phyloP scores from a whole-genome alignment of 129 eudicot genomes.

The Flaveria bidentis region DNA sequence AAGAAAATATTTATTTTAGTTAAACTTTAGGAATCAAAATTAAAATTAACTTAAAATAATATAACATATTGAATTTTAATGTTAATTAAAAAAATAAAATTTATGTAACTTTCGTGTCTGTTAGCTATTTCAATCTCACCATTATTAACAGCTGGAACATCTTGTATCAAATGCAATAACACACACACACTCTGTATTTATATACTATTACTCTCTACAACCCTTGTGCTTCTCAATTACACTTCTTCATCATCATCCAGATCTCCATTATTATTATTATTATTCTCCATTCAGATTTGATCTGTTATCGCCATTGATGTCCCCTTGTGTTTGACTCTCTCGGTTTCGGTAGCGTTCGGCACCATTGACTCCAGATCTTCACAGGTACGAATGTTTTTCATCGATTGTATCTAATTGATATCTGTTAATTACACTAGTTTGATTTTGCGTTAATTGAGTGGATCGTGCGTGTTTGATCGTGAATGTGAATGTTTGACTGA shows the following conservation, averaged over 20 bases:
- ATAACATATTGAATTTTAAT: too few species aligned
- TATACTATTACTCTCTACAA: not conserved
- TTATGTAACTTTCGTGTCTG: conserved; percentile 28
- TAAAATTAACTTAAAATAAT: too few species aligned
- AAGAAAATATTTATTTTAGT: too few species aligned
- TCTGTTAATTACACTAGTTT: not conserved
- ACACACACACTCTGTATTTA: conserved; percentile 26
- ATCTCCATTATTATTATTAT: conserved; percentile 17
- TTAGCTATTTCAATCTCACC: conserved; percentile 31
- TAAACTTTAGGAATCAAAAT: too few species aligned
- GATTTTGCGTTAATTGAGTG: not conserved
- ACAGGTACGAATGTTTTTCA: conserved; percentile 24
- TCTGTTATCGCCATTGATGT: conserved; percentile 23
- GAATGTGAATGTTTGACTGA: conserved; percentile 4
- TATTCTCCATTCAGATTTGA: conserved; percentile 28
- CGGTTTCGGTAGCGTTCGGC: conserved; percentile 10
- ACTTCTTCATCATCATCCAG: conserved; percentile 25
- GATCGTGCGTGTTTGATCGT: not conserved
- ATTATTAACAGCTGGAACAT: conserved; percentile 35
- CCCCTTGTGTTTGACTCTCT: conserved; percentile 20
- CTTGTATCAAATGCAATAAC: conserved; percentile 22
- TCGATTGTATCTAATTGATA: conserved; percentile 1
- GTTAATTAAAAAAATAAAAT: not conserved
- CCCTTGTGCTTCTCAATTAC: conserved; percentile 36
- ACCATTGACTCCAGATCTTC: conserved; percentile 29